These are phyloP conservation scores for Perilla frutescens DNA, from an alignment of 257 asterid genomes.

Conservation along the genomic window DNA sequence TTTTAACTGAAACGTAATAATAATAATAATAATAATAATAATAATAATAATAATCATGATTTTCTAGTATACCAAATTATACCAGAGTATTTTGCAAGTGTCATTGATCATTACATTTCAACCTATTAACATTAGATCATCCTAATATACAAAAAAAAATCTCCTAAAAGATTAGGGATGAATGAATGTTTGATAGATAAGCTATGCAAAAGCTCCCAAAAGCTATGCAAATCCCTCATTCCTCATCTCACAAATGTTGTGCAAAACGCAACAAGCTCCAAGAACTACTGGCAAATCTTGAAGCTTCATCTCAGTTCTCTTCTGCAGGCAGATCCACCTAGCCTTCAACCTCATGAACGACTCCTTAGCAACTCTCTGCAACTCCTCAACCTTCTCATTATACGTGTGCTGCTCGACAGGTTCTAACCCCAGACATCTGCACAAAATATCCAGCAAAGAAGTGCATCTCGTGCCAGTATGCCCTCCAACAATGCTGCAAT, in stretches of 20 bases:
- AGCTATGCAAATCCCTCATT: constrained; percentile 45
- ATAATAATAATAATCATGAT: no score
- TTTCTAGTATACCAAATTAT: no score
- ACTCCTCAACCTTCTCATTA: constrained; percentile 50
- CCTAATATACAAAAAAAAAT: no score
- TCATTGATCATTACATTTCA: no score
- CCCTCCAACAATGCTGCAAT: constrained; percentile 47
- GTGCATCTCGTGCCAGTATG: constrained; percentile 45
- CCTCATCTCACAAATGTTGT: constrained; percentile 53
- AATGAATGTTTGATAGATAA: no score
- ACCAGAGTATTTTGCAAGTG: no score
- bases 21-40: no score
- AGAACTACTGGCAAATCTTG: constrained; percentile 60
- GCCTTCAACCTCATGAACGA: constrained; percentile 52
- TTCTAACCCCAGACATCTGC: constrained; percentile 61
- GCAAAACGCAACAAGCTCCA: constrained; percentile 59
- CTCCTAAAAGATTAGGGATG: no score
- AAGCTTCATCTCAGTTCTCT: constrained; percentile 58
- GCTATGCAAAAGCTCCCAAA: no score
- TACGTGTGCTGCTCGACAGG: constrained; percentile 63
- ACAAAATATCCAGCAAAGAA: constrained; percentile 50
- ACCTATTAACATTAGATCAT: no score
- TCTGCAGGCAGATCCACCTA: constrained; percentile 55
- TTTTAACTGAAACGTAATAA: no score
- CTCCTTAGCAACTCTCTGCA: constrained; percentile 48